Conservation (phyloP, 1,284 basidiomycete species). For the Ganoderma boninense region DNA sequence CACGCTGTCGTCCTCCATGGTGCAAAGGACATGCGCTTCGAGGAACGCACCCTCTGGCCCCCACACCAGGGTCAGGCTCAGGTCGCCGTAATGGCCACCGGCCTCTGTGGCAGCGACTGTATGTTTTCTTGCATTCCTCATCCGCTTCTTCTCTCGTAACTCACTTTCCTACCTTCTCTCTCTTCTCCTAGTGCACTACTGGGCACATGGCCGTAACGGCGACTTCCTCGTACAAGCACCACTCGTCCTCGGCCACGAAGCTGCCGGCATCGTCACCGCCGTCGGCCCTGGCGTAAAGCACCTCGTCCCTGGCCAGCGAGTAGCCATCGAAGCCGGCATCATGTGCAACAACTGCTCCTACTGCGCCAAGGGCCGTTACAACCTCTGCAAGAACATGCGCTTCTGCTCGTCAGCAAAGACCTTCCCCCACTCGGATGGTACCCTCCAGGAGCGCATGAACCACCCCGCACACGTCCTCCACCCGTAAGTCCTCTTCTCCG, state of each 20-base stretch:
- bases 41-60: conserved; percentile 71
- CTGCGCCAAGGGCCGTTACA: conserved; percentile 86
- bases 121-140: conserved; percentile 42
- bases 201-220: conserved; percentile 88
- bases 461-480: conserved; percentile 88
- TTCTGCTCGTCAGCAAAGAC: conserved; percentile 93
- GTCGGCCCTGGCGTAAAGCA: conserved; percentile 71
- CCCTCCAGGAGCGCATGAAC: conserved; percentile 88
- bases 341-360: conserved; percentile 80
- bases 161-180: conserved; percentile 19
- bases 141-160: conserved; percentile 31
- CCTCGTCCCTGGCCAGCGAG: conserved; percentile 85
- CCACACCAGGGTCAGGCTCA: conserved; percentile 76
- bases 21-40: conserved; percentile 75
- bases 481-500: conserved; percentile 64
- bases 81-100: conserved; percentile 82
- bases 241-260: conserved; percentile 93
- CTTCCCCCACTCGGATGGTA: conserved; percentile 93
- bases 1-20: conserved; percentile 77
- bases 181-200: conserved; percentile 81
- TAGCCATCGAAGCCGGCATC: conserved; percentile 94
- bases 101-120: conserved; percentile 93
- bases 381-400: conserved; percentile 89
- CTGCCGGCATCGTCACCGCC: conserved; percentile 83
- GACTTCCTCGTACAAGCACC: conserved; percentile 87